Conservation (phyloP, 331 rosid genomes). For the Rosa hybrid region DNA sequence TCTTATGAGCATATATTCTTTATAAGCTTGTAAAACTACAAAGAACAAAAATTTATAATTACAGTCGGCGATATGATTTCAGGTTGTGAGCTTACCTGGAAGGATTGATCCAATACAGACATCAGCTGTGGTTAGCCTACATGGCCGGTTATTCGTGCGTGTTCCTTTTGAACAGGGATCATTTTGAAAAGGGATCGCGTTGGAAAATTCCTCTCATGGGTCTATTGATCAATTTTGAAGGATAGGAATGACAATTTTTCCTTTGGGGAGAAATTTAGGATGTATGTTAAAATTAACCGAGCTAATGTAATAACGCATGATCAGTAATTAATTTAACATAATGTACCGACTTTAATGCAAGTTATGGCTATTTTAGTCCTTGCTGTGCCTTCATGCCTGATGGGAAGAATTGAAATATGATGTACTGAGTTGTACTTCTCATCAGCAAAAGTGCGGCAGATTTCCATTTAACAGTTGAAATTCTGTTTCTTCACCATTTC, state of each 20-base stretch:
- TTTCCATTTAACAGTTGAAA: background rate
- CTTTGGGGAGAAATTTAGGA: slow-evolving; percentile 18
- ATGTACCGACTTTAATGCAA: slow-evolving; percentile 24
- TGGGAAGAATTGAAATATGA: background rate
- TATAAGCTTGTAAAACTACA: no score
- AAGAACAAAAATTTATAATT: background rate
- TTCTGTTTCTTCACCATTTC: no score
- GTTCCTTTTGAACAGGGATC: slow-evolving; percentile 77
- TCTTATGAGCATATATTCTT: background rate
- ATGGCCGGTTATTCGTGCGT: slow-evolving; percentile 81
- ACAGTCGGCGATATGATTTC: slow-evolving; percentile 23
- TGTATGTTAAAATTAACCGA: slow-evolving; percentile 15
- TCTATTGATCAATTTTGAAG: slow-evolving; percentile 16
- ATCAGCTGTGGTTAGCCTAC: slow-evolving; percentile 89
- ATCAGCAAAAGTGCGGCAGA: background rate
- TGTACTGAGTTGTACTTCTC: background rate
- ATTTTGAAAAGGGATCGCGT: slow-evolving; percentile 25
- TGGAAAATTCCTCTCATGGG: slow-evolving; percentile 13
- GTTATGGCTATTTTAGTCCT: slow-evolving; percentile 3
- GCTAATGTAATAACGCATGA: slow-evolving; percentile 7
- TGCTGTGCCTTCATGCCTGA: background rate
- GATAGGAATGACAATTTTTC: slow-evolving; percentile 21
- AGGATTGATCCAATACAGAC: slow-evolving; percentile 89
- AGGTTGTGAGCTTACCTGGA: slow-evolving; percentile 85
- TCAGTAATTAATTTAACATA: slow-evolving; percentile 20